Evolutionary conservation across 2,329 filamentous ascomycete species (phyloP).

Genomic region (Pochonia chlamydosporia): DNA sequence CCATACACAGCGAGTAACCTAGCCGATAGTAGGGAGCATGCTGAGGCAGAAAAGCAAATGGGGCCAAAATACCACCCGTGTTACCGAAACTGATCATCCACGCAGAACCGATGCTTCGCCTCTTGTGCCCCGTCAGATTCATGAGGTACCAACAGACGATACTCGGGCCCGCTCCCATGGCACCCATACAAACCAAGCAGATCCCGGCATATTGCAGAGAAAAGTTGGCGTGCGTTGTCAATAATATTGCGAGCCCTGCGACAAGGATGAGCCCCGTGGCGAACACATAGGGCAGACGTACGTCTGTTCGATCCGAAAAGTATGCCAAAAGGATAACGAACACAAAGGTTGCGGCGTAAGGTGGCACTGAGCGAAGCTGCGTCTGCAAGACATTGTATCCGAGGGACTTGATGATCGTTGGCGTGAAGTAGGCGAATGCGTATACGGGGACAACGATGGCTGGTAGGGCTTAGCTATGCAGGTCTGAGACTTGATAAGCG

Average conservation of each 20-base stretch:
- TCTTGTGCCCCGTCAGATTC: conserved; percentile 9
- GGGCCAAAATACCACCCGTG: conserved; percentile 7
- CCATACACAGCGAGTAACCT: conserved; percentile 8
- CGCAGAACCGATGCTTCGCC: conserved; percentile 8
- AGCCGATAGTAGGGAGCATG: not conserved
- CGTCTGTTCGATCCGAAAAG: conserved; percentile 56
- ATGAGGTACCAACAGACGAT: conserved; percentile 10
- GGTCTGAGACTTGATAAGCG: conserved; percentile 29
- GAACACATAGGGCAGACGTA: conserved; percentile 62
- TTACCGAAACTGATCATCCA: conserved; percentile 10
- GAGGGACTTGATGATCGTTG: conserved; percentile 42
- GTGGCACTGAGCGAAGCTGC: conserved; percentile 51
- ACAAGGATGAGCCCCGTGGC: conserved; percentile 52
- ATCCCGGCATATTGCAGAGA: conserved; percentile 59
- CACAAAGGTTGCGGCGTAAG: conserved; percentile 53
- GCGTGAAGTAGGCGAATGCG: conserved; percentile 48
- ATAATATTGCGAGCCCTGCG: conserved; percentile 58
- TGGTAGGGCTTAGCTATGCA: not conserved
- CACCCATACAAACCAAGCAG: conserved; percentile 43
- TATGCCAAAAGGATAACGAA: conserved; percentile 58
- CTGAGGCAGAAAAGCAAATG: conserved; percentile 6
- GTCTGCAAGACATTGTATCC: conserved; percentile 29
- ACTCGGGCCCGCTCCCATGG: conserved; percentile 4
- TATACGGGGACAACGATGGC: conserved; percentile 38
- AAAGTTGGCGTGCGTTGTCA: conserved; percentile 42